Evolutionary conservation across 768 basidiomycete genomes (phyloP).

Genomic region (Kondoa subrosea): DNA sequence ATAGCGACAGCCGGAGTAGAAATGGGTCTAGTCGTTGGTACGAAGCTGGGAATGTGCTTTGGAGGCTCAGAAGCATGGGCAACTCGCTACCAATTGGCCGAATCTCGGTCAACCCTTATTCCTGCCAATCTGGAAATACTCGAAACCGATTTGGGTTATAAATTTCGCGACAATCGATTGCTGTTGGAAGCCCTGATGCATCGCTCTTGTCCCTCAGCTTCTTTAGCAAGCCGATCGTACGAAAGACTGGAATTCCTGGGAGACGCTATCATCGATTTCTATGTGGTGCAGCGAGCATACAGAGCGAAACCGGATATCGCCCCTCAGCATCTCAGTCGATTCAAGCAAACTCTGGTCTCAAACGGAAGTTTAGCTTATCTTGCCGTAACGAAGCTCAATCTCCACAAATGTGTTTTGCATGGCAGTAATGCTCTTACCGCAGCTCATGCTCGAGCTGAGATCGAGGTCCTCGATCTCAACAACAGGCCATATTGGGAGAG

Average conservation of each 20-base stretch:
- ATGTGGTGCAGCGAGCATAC: slow-evolving; percentile 38
- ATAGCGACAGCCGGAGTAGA: slow-evolving; percentile 56
- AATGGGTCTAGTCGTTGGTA: slow-evolving; percentile 50
- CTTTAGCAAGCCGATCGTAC: slow-evolving; percentile 46
- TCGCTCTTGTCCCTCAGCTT: slow-evolving; percentile 43
- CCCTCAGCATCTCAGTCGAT: slow-evolving; percentile 55
- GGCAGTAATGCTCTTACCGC: slow-evolving; percentile 51
- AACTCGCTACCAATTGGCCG: slow-evolving; percentile 33
- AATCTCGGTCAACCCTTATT: not conserved
- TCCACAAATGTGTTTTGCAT: slow-evolving; percentile 55
- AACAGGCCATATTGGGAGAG: slow-evolving; percentile 22
- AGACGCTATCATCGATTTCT: slow-evolving; percentile 47
- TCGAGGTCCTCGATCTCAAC: slow-evolving; percentile 43
- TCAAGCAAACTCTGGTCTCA: slow-evolving; percentile 55
- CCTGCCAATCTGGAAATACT: slow-evolving; percentile 1
- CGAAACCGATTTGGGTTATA: slow-evolving; percentile 16
- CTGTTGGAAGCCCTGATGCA: slow-evolving; percentile 53
- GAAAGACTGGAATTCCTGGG: slow-evolving; percentile 78
- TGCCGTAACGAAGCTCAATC: slow-evolving; percentile 45
- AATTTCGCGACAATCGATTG: slow-evolving; percentile 16
- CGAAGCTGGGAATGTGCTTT: slow-evolving; percentile 49
- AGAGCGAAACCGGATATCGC: slow-evolving; percentile 36
- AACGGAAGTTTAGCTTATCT: slow-evolving; percentile 54
- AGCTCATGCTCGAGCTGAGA: slow-evolving; percentile 48
- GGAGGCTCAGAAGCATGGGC: slow-evolving; percentile 56